A percentile compares a stretch with the other conserved stretches of the same genome.
Conservation (phyloP, 176 grass and related monocot genomes). For the Raddia guianensis region DNA sequence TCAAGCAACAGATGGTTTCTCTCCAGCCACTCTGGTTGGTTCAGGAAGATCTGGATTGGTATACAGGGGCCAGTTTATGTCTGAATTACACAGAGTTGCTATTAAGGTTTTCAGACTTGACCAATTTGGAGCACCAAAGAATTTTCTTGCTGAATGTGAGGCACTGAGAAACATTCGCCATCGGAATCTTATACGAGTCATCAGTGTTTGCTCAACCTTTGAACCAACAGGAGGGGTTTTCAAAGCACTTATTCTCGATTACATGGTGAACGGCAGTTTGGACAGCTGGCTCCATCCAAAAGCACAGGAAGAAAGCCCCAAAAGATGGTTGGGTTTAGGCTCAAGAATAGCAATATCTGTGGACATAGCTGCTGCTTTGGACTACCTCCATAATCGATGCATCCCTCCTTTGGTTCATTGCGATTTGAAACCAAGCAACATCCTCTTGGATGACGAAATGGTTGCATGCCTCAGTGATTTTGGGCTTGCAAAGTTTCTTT, state of each 20-base stretch:
- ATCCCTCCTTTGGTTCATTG: constrained; percentile 33
- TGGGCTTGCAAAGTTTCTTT: constrained; percentile 16
- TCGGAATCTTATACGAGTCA: neutral
- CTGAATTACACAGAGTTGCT: neutral
- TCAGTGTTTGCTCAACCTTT: neutral
- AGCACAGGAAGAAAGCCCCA: neutral
- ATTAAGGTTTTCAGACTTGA: constrained; percentile 21
- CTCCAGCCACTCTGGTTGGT: neutral
- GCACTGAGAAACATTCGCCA: constrained; percentile 32
- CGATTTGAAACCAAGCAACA: constrained; percentile 24
- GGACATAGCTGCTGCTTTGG: constrained; percentile 34
- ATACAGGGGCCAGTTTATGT: neutral
- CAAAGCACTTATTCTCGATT: constrained; percentile 50
- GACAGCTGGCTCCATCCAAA: constrained; percentile 25
- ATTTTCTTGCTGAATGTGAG: neutral
- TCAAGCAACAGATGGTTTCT: constrained; percentile 6
- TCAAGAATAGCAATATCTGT: neutral
- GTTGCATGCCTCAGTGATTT: constrained; percentile 3
- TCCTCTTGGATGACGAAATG: constrained; percentile 28
- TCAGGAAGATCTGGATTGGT: neutral
- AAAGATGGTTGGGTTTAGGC: neutral
- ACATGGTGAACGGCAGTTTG: constrained; percentile 42
- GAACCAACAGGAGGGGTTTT: constrained; percentile 38
- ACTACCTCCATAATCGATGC: constrained; percentile 39
- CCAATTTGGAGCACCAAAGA: neutral